Conservation (phyloP, 352 stramenopile species). For the Phytophthora fragariae region DNA sequence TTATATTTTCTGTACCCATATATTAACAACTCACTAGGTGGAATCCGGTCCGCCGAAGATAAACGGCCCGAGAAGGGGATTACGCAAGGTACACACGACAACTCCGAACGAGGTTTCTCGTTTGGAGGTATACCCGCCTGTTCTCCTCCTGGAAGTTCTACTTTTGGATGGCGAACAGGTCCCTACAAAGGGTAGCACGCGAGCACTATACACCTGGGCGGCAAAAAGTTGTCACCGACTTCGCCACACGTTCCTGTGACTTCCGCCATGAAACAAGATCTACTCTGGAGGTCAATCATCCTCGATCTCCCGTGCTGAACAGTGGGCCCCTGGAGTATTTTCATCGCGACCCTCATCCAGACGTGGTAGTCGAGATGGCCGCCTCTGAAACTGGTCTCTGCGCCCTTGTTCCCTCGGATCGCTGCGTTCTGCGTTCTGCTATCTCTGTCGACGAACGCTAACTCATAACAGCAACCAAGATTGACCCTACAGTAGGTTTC, state of each 20-base stretch:
- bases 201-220: too few species aligned
- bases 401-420: not conserved
- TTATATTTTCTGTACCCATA: too few species aligned
- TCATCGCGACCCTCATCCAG: not conserved
- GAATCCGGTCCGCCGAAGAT: too few species aligned
- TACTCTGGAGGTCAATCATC: not conserved
- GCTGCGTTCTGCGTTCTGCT: not conserved
- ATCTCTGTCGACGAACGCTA: not conserved
- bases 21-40: too few species aligned
- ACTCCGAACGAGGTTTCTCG: too few species aligned
- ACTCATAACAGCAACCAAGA: not conserved
- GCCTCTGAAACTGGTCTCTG: constrained; percentile 21
- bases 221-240: too few species aligned
- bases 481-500: not conserved
- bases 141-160: too few species aligned
- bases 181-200: too few species aligned
- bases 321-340: not conserved
- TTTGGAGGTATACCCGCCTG: too few species aligned
- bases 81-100: too few species aligned
- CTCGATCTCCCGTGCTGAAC: not conserved
- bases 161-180: too few species aligned
- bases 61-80: too few species aligned
- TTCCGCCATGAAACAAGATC: not conserved
- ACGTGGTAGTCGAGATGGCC: constrained; percentile 5
- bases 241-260: not conserved